Percentiles rank a stretch among this genome's conserved stretches.
Evolutionary conservation across 1,139 yeast genomes (phyloP).

Genomic region (Scheffersomyces quercinus): DNA sequence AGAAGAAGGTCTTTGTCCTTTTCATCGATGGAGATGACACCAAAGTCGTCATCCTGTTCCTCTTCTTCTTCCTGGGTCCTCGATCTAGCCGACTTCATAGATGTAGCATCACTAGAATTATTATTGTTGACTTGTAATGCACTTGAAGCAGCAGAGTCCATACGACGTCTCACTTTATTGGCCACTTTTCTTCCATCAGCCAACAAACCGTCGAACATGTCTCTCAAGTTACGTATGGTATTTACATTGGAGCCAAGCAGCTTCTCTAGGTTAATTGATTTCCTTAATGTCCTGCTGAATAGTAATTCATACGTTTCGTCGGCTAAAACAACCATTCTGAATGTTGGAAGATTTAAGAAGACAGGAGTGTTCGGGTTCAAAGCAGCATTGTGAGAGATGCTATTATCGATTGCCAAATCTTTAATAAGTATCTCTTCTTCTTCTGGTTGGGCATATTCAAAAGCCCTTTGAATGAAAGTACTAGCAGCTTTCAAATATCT

Average conservation of each 20-base stretch:
- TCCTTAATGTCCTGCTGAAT: slow-evolving; percentile 66
- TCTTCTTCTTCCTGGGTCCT: slow-evolving; percentile 37
- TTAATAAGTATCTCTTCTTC: slow-evolving; percentile 47
- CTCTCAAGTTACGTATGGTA: slow-evolving; percentile 67
- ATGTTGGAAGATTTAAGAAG: slow-evolving; percentile 78
- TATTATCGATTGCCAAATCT: slow-evolving; percentile 40
- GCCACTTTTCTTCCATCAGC: slow-evolving; percentile 95
- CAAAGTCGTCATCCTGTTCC: slow-evolving; percentile 49
- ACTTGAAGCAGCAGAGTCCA: slow-evolving; percentile 62
- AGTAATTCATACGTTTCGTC: slow-evolving; percentile 90
- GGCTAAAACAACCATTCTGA: slow-evolving; percentile 91
- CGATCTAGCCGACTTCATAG: slow-evolving; percentile 28
- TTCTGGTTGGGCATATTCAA: slow-evolving; percentile 82
- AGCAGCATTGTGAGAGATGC: slow-evolving; percentile 65
- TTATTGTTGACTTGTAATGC: slow-evolving; percentile 14
- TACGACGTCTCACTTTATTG: slow-evolving; percentile 78
- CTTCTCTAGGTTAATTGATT: slow-evolving; percentile 67
- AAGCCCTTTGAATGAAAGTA: slow-evolving; percentile 80
- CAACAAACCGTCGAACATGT: slow-evolving; percentile 86
- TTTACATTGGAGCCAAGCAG: slow-evolving; percentile 47
- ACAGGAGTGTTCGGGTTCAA: slow-evolving; percentile 79
- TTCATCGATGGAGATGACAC: slow-evolving; percentile 47
- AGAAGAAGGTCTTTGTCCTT: slow-evolving; percentile 47
- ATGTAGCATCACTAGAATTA: slow-evolving; percentile 22
- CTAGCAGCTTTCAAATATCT: slow-evolving; percentile 87